Evolutionary conservation across 768 basidiomycete genomes (phyloP), one percentile per base, ranked within the genome.

Genomic region (Tricholoma sp.): DNA sequence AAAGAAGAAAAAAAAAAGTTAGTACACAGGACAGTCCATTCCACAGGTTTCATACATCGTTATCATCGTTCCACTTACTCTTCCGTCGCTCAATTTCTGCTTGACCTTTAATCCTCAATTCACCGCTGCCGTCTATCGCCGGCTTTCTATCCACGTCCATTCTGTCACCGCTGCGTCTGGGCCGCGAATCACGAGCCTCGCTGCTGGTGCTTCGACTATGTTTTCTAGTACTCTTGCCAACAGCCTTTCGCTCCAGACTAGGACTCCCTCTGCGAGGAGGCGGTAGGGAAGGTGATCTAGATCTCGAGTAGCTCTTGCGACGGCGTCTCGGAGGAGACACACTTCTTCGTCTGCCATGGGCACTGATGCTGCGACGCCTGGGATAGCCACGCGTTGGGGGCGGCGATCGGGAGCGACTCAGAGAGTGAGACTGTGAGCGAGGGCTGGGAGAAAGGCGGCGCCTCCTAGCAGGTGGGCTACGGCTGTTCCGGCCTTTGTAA

Each of bases 41-140:
- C 57, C n/a, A 59, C 27, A 62, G 63, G 62, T 59, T 43, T 57
- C 58, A 57, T 60, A 63, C 67, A 54, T 66, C 65, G 59, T 14
- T 49, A 52, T 73, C 75, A 31, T 72, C 74, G 1, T 83, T 83
- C 79, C 79, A 79, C 69, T 77, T 83, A 66, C 75, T 79, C 72
- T 75, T 80, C 65, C 72, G 76, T 59, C 77, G 82, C 62, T 79
- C 79, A 12, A 70, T 71, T 56, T 81, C 83, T 8, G 79, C 81
- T 64, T 89, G 88, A 11, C 89, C 89, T 66, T 86, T 88, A 68
- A 91, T 91, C 68, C 84, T 88, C 46, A 91, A 69, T 64, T 88
- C 87, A 7, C 77, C 76, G 22, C 60, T 63, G 21, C 69, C 63
- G 50, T 59, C 50, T 21, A 55, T 65, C 8, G 60, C 62, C 18